Evolutionary conservation across 768 basidiomycete species (phyloP), one percentile per base, ranked within the genome.

Genomic region (Trametes meyenii): DNA sequence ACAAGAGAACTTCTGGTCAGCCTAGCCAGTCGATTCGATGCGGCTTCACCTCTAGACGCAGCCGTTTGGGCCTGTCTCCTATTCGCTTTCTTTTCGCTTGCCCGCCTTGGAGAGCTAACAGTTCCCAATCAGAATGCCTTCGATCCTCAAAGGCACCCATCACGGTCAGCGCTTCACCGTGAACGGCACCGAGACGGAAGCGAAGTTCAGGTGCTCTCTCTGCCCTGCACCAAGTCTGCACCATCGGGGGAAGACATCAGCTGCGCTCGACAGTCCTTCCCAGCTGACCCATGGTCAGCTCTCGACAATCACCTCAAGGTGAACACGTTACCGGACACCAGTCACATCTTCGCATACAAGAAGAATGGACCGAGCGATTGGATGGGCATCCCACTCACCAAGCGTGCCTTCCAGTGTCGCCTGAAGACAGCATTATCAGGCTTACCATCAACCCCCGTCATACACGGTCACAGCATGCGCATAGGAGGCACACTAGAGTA

Each of bases 401-500:
- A 67, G 14, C 1, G 24, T 0, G 67, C 65, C 74, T 77, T 48
- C 8, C 46, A n/a, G 23, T 2, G 13, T 3, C 46, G 46, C 2
- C 23, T 48, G 10, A 48, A 48, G 46, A 3, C 46, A 8, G 29
- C 29, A 8, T 33, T 26, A 17, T 17, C 13, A 2, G 2, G 6
- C 1, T 1, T 24, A 29, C 23, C 57, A 52, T 72, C 10, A 21
- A 64, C 0, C 1, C 50, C 61, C 1, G 60, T 58, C 1, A 35
- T 73, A 2, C 66, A 73, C 38, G 73, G 73, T 0, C 76, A 79
- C 64, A 67, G 42, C 71, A 72, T 59, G 6, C 65, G 68, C 58
- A 72, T 75, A 13, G 69, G 75, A 0, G 63, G 71, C 1, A 77
- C 76, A 0, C 66, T 80, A 0, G 72, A 76, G 55, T 78, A 77